Conservation (phyloP, 495 filamentous ascomycete species). For the Penicillium coprophilum region DNA sequence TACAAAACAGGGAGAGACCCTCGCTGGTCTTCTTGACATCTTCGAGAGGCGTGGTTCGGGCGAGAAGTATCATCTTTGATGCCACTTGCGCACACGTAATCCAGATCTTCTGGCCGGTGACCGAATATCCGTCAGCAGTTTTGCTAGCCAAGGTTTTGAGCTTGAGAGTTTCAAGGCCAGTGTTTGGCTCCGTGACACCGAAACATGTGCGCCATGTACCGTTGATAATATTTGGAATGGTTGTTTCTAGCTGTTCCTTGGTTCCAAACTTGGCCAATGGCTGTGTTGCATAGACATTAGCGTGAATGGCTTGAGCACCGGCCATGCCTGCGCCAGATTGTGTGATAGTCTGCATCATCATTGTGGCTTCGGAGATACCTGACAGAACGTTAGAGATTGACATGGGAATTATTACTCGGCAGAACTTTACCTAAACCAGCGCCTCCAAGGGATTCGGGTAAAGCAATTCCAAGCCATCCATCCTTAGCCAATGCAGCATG, state of each 20-base stretch:
- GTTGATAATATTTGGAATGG: constrained; percentile 66
- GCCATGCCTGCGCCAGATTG: constrained; percentile 77
- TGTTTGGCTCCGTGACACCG: constrained; percentile 65
- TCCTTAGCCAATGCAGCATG: constrained; percentile 73
- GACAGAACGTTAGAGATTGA: not conserved
- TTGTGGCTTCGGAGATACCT: constrained; percentile 74
- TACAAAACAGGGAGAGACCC: constrained; percentile 74
- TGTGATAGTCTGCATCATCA: constrained; percentile 82
- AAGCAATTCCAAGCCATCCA: constrained; percentile 80
- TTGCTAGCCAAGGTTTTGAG: constrained; percentile 60
- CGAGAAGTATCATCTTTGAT: constrained; percentile 73
- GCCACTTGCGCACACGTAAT: constrained; percentile 79
- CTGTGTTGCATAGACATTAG: constrained; percentile 77
- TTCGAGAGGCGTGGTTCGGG: constrained; percentile 67
- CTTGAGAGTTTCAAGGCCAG: constrained; percentile 71
- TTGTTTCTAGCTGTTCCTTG: constrained; percentile 55
- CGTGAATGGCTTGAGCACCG: constrained; percentile 74
- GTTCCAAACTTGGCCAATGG: constrained; percentile 71
- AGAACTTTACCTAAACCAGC: constrained; percentile 63
- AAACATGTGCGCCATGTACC: constrained; percentile 71
- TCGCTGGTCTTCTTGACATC: constrained; percentile 65
- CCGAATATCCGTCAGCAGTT: constrained; percentile 52
- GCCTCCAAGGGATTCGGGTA: constrained; percentile 70
- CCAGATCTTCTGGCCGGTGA: constrained; percentile 81
- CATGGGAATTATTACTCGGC: too few relatives aligned